phyloP scores from a whole-genome alignment of 75 land plant genomes.

The Sequoiadendron giganteum region DNA sequence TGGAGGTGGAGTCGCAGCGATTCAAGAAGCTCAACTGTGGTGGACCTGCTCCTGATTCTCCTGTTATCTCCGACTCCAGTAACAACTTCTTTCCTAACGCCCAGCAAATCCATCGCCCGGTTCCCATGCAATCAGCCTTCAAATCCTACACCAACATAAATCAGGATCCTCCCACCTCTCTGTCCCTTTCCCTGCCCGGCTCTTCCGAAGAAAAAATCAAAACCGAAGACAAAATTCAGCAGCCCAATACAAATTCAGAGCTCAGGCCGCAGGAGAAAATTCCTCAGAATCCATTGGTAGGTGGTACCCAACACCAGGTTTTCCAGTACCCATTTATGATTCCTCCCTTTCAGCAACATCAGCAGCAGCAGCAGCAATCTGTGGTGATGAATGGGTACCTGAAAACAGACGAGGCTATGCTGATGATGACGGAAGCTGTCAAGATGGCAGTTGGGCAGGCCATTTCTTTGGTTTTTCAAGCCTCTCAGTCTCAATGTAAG shows the following conservation, averaged over 20 bases:
- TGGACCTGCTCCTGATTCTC: constrained; percentile 11
- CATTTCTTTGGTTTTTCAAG: constrained; percentile 17
- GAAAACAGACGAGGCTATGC: constrained; percentile 25
- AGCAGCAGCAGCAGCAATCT: neutral
- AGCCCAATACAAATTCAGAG: neutral
- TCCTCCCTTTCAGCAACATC: no score
- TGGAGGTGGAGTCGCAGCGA: constrained; percentile 31
- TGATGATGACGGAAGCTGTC: constrained; percentile 36
- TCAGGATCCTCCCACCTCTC: constrained; percentile 39
- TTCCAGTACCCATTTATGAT: neutral
- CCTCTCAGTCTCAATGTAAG: constrained; percentile 19
- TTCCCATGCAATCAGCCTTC: neutral
- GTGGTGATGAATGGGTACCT: constrained; percentile 7
- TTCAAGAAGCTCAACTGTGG: constrained; percentile 24
- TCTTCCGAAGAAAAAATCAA: neutral
- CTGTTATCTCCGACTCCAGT: neutral
- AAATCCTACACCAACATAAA: neutral
- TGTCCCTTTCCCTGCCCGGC: constrained; percentile 39
- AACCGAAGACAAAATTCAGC: constrained; percentile 4
- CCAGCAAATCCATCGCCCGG: constrained; percentile 9
- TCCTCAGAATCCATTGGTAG: neutral
- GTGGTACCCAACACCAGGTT: neutral
- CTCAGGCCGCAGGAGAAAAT: neutral
- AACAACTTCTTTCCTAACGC: constrained; percentile 16
- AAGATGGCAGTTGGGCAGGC: constrained; percentile 43